phyloP scores from a whole-genome alignment of 768 basidiomycete species.

The Gymnopilus junonius region DNA sequence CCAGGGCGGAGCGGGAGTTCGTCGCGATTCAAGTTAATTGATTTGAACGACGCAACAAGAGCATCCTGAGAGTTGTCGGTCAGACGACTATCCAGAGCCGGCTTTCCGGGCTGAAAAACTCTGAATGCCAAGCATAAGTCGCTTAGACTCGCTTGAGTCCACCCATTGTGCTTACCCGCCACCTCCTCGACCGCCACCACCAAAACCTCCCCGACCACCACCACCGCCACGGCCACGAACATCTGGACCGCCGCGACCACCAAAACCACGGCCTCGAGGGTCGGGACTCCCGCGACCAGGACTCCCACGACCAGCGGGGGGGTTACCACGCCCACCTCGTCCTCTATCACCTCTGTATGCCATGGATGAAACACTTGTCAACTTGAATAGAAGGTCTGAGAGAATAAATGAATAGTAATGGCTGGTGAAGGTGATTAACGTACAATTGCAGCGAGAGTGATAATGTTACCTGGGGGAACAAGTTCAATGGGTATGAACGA shows the following conservation, averaged over 20 bases:
- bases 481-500: constrained; percentile 27
- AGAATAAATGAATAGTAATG: constrained; percentile 4
- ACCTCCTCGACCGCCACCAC: constrained; percentile 38
- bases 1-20: constrained; percentile 63
- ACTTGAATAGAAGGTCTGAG: constrained; percentile 1
- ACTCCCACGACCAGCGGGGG: constrained; percentile 31
- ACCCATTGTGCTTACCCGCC: constrained; percentile 36
- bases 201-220: constrained; percentile 34
- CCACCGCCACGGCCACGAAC: constrained; percentile 37
- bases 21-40: constrained; percentile 33
- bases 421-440: neutral
- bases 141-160: neutral
- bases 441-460: constrained; percentile 15
- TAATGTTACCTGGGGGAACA: constrained; percentile 31
- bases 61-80: constrained; percentile 43
- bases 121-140: constrained; percentile 25
- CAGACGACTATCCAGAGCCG: constrained; percentile 47
- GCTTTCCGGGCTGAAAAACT: constrained; percentile 43
- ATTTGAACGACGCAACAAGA: constrained; percentile 42
- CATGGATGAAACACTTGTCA: constrained; percentile 22
- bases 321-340: constrained; percentile 37
- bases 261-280: constrained; percentile 19
- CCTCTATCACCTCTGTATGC: constrained; percentile 41
- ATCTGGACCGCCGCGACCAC: constrained; percentile 31
- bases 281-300: constrained; percentile 34